Base-by-base conservation (phyloP, 441 rosid species). In the Arabidopsis hybrid region DNA sequence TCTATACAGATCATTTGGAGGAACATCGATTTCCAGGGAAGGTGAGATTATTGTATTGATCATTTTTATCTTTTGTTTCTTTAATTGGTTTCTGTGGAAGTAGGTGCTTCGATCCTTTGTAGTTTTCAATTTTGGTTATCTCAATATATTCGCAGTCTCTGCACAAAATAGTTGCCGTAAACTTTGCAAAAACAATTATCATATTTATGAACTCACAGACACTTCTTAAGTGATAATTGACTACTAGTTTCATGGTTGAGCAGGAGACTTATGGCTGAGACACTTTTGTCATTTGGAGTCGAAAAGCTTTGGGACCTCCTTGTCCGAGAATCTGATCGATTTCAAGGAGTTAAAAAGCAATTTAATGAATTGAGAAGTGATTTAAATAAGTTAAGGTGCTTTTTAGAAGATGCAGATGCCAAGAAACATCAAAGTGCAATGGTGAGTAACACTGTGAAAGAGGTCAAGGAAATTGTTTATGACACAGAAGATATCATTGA, bases 291-390 rank as follows among this genome's bases (percentile, higher is more conserved):
- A 1, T 39, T 61, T 4, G 79, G 74, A n/a, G 72, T 76, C 0
- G 32, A 80, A 26, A 80, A 69, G 74, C 74, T 80, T 21, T 79
- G 77, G 57, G 57, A 75, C 42, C 39, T 80, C 5, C 58, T 80
- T 1, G 12, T 39, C 31, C 45, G 16, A 51, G 73, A 80, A 78
- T 56, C 66, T 5, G n/a, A 56, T 1, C 50, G 18, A 31, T 17
- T 74, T 5, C 13, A n/a, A 0, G 77, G 72, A 14, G 72, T 71
- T 5, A 12, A 69, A n/a, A 69, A 16, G 5, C 69, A 75, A 59
- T 34, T 78, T 2, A 8, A 6, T 39, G 71, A 53, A 12, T 63
- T 81, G 6, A 35, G 26, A 45, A n/a, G 31, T 14, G 75, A 78
- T 26, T 14, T 75, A 4, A 53, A 49, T 6, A 26, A 65, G 45